Percentiles rank a stretch among this genome's conserved stretches.
These are phyloP conservation scores for Hirschioporus abietinus DNA, from an alignment of 768 basidiomycete species.

Conservation along the genomic window DNA sequence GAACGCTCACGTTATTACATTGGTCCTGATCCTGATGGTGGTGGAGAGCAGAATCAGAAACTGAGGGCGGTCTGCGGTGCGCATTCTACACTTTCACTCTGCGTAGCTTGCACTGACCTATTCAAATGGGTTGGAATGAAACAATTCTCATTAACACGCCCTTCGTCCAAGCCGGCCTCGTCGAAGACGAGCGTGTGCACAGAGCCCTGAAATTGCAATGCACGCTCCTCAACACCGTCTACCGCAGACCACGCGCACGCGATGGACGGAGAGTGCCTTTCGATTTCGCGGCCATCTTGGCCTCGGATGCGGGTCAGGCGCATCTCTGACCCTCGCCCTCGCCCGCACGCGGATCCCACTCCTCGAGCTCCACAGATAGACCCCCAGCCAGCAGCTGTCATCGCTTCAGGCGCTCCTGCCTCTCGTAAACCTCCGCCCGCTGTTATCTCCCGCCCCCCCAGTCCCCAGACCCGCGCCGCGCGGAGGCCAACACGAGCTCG, in stretches of 20 bases:
- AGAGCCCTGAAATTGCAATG: slow-evolving; percentile 35
- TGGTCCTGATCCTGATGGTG: slow-evolving; percentile 36
- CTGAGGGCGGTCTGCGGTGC: slow-evolving; percentile 32
- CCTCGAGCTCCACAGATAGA: too few relatives aligned
- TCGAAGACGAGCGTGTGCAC: slow-evolving; percentile 25
- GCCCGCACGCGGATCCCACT: too few relatives aligned
- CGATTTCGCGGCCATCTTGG: slow-evolving; percentile 32
- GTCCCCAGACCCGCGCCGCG: too few relatives aligned
- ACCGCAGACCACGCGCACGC: slow-evolving; percentile 23
- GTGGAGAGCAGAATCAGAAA: slow-evolving; percentile 22
- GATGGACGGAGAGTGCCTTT: slow-evolving; percentile 29
- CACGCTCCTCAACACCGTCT: slow-evolving; percentile 31
- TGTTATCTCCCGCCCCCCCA: too few relatives aligned
- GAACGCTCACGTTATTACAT: slow-evolving; percentile 53
- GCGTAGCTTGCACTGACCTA: too few relatives aligned
- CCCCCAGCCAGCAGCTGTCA: too few relatives aligned
- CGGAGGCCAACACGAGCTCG: too few relatives aligned
- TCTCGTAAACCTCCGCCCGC: too few relatives aligned
- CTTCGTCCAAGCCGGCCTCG: slow-evolving; percentile 26
- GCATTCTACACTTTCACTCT: slow-evolving; percentile 11
- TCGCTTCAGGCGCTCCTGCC: too few relatives aligned
- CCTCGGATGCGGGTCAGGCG: slow-evolving; percentile 20
- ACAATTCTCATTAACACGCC: slow-evolving; percentile 26
- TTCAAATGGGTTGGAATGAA: too few relatives aligned
- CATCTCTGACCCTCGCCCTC: slow-evolving; percentile 6